Percentiles rank a stretch among this genome's conserved stretches.
These are phyloP conservation scores for Lathyrus oleraceus DNA, from an alignment of 306 rosid species.

Conservation along the genomic window DNA sequence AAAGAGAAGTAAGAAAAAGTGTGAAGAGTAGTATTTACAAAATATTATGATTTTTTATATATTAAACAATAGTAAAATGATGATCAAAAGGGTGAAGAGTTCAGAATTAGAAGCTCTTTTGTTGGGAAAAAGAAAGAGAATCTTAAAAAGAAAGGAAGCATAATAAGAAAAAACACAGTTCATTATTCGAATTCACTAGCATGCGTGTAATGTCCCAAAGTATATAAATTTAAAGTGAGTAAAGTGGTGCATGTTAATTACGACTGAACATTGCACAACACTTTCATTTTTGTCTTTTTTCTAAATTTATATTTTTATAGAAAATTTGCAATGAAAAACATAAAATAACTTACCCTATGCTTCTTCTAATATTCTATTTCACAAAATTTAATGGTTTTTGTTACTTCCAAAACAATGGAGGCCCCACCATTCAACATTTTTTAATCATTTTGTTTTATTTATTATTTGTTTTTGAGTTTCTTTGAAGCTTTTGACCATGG, in stretches of 20 bases:
- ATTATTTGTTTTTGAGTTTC: constrained; percentile 5
- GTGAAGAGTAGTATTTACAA: constrained; percentile 23
- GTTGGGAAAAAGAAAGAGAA: constrained; percentile 57
- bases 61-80: constrained; percentile 30
- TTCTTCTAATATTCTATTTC: constrained; percentile 24
- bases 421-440: constrained; percentile 37
- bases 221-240: constrained; percentile 28
- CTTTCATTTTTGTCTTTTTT: background rate
- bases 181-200: constrained; percentile 47
- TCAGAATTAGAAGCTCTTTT: constrained; percentile 49
- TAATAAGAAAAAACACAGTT: constrained; percentile 45
- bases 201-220: constrained; percentile 51
- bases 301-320: constrained; percentile 6
- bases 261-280: constrained; percentile 19
- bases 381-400: constrained; percentile 38
- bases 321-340: constrained; percentile 9
- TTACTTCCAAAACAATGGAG: constrained; percentile 41
- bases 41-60: constrained; percentile 13
- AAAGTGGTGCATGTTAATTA: constrained; percentile 36
- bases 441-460: constrained; percentile 15
- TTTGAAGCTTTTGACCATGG: constrained; percentile 38
- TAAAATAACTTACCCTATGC: constrained; percentile 22
- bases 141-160: constrained; percentile 60
- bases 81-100: constrained; percentile 32
- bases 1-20: constrained; percentile 41